phyloP scores from a whole-genome alignment of 2,329 filamentous ascomycete species.

The Calonectria montana region DNA sequence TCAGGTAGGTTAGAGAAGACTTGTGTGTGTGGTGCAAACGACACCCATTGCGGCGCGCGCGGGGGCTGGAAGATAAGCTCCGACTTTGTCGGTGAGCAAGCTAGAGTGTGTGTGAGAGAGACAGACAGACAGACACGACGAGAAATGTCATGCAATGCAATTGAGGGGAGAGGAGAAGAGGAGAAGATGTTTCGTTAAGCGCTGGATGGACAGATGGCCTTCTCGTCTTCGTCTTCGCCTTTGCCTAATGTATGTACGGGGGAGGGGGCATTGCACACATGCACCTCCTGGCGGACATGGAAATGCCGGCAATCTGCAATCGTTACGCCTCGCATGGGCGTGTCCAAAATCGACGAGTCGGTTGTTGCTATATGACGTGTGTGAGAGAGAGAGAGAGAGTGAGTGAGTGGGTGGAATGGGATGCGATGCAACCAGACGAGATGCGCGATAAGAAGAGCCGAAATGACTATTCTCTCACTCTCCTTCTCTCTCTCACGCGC shows the following conservation, averaged over 20 bases:
- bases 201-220: neutral
- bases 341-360: neutral
- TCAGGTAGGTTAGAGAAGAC: neutral
- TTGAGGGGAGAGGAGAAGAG: neutral
- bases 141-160: neutral
- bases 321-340: neutral
- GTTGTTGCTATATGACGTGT: neutral
- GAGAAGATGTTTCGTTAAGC: neutral
- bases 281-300: neutral
- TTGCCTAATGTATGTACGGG: neutral
- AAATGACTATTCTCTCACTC: neutral
- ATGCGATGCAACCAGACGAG: neutral
- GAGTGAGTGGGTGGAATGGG: neutral
- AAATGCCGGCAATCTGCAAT: neutral
- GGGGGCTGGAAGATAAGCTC: slow-evolving; percentile 36
- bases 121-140: neutral
- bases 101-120: neutral
- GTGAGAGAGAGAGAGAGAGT: neutral
- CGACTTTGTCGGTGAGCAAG: slow-evolving; percentile 35
- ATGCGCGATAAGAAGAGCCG: neutral
- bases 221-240: neutral
- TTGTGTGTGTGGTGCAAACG: neutral
- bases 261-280: neutral
- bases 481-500: neutral
- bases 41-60: neutral